Base-by-base conservation (phyloP, 352 stramenopile genomes). In the Phytophthora brassicae region DNA sequence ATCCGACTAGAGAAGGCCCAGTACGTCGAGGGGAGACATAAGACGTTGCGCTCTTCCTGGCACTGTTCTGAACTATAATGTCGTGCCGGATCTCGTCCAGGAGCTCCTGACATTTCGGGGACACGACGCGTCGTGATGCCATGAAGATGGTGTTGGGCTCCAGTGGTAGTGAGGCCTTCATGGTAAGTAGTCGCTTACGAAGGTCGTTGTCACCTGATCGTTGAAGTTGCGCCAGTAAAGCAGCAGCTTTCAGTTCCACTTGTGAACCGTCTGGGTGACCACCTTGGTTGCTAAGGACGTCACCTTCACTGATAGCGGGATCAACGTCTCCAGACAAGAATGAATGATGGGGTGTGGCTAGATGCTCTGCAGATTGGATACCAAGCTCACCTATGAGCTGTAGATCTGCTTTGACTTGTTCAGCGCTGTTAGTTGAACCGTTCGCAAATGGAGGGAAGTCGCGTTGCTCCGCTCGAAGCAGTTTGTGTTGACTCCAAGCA, bases 401-500 rank as follows among this genome's bases (percentile, higher is more conserved):
- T 8, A 92, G 43, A 52, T 92, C 79, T 0, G 73, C 66, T 56
- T 86, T 86, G 4, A 92, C 70, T 17, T 83, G 77, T 0, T 92
- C 83, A 0, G 64, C 76, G 28, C 55, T 45, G 36, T 70, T 68
- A n/a, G 31, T 36, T 31, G 58, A 13, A 45, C 31, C 14, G 56
- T 56, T 58, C 56, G 71, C 8, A 56, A 74, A 63, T 19, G 67
- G 45, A 11, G 85, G 83, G 20, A 87, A 90, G 35, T 92, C 81
- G 1, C 80, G 83, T 29, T 89, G 83, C 23, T 91, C 81, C 1
- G 70, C 59, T 8, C 83, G 82, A 28, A 92, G 64, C 2, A 73
- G 35, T 38, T 89, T 90, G 63, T 92, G 83, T 49, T 90, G 73
- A 48, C 72, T 79, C 84, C 85, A 94, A 2, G 73, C 70, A 0